Evolutionary conservation across 73 alveolate genomes (phyloP), one percentile per base, ranked within the genome.

Genomic region (Effrenium voratum): DNA sequence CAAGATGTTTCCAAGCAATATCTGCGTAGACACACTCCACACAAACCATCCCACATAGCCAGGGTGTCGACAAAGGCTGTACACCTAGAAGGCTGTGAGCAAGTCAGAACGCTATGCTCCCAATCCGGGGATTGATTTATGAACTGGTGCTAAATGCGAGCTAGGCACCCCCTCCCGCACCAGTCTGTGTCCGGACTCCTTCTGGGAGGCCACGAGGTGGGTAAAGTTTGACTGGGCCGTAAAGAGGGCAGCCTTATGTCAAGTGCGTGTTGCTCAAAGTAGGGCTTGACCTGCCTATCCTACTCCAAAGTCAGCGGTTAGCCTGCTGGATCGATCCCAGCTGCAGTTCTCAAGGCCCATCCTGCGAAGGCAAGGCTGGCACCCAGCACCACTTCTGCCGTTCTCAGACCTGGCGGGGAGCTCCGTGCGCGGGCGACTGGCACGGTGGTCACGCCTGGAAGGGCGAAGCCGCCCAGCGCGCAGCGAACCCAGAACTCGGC

Each of bases 41-140:
- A 92, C 41, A n/a, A 92, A 92, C 98, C 98, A 92, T 50, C 98
- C 98, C 34, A 92, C 90, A 28, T 92, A 92, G 44, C 98, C 91
- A 38, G 98, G 98, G 55, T 92, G 98, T 34, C 98, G 87, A 68
- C 98, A 92, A 38, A 79, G 26, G 38, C 92, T 55, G 47, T 92
- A 92, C 46, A 92, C 98, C 97, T 90, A 10, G 60, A 15, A 36
- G 50, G 83, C n/a, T n/a, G 26, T 34, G 34, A 46, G 40, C 34
- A 73, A 73, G 28, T 36, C n/a, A 22, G 49, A 36, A 13, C 8
- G 40, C 26, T 63, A 10, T 5, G 43, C 77, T 63, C 26, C 26
- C 77, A 15, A n/a, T 4, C 2, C 46, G 36, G 46, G 3, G 81
- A 24, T 6, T 60, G 34, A 5, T 60, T 4, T 38, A 60, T 6